These are phyloP conservation scores for Tolypocladium ophioglossoides DNA, from an alignment of 2,329 filamentous ascomycete species.

Conservation along the genomic window DNA sequence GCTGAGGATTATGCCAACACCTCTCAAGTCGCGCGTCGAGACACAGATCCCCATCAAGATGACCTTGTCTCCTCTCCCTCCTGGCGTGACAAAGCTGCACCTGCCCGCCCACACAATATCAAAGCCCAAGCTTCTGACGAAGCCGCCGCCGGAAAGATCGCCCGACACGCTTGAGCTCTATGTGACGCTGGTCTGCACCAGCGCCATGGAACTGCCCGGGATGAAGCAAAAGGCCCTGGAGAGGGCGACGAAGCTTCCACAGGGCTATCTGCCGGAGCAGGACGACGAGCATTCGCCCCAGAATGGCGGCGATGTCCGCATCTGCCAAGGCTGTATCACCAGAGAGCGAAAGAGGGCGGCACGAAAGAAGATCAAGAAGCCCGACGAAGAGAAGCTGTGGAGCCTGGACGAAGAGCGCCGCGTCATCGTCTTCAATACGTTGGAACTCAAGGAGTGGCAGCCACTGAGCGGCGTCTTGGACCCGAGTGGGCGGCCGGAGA, in stretches of 20 bases:
- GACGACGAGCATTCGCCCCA: slow-evolving; percentile 60
- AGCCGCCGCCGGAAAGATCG: slow-evolving; percentile 52
- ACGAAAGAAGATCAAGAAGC: slow-evolving; percentile 86
- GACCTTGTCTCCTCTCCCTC: slow-evolving; percentile 64
- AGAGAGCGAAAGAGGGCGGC: slow-evolving; percentile 85
- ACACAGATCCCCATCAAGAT: slow-evolving; percentile 89
- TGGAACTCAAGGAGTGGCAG: slow-evolving; percentile 78
- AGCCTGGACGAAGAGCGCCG: slow-evolving; percentile 67
- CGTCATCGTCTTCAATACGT: slow-evolving; percentile 85
- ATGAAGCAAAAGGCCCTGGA: slow-evolving; percentile 58
- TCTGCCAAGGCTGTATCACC: slow-evolving; percentile 84
- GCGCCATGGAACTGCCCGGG: slow-evolving; percentile 69
- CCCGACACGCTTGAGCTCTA: slow-evolving; percentile 70
- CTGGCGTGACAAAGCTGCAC: slow-evolving; percentile 68
- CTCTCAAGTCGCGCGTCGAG: slow-evolving; percentile 82
- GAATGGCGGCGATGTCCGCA: slow-evolving; percentile 88
- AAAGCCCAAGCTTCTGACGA: slow-evolving; percentile 82
- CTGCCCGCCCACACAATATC: slow-evolving; percentile 86
- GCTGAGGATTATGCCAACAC: slow-evolving; percentile 55
- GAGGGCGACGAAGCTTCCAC: slow-evolving; percentile 32
- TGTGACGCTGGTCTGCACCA: slow-evolving; percentile 81
- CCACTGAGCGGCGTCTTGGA: slow-evolving; percentile 42
- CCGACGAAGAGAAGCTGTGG: slow-evolving; percentile 86
- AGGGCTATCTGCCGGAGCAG: slow-evolving; percentile 22
- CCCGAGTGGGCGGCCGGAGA: slow-evolving; percentile 30